A percentile compares a stretch with the other conserved stretches of the same genome.
Conservation (phyloP, 75 land plant species). For the Sequoiadendron giganteum region DNA sequence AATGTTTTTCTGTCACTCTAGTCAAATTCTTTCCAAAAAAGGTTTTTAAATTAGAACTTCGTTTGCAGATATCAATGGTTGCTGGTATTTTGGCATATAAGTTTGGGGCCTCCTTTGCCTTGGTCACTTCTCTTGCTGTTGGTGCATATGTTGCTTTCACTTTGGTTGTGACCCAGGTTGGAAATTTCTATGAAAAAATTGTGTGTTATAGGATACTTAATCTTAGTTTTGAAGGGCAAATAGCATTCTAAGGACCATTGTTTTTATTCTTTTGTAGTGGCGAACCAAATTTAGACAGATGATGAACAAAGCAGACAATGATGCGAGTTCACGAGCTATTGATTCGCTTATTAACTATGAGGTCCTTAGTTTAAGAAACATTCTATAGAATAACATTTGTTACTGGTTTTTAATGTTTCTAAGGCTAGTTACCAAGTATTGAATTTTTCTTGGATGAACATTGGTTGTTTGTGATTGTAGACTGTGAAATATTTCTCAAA, state of each 20-base stretch:
- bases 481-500: constrained; percentile 99
- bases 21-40: not conserved
- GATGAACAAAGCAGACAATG: constrained; percentile 99
- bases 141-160: constrained; percentile 87
- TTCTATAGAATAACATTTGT: not conserved
- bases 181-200: not conserved
- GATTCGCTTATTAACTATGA: constrained; percentile 98
- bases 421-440: not conserved
- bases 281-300: constrained; percentile 93
- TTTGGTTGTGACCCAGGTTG: constrained; percentile 87
- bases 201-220: not conserved
- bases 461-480: constrained; percentile 30
- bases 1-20: not conserved
- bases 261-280: constrained; percentile 57
- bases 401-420: not conserved
- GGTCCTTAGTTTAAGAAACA: constrained; percentile 31
- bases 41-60: not conserved
- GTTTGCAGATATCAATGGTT: constrained; percentile 89
- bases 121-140: constrained; percentile 85
- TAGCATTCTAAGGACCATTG: not conserved
- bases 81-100: constrained; percentile 95
- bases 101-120: constrained; percentile 93
- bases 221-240: not conserved
- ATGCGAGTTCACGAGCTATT: constrained; percentile 86
- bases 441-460: not conserved